A percentile compares a stretch with the other conserved stretches of the same genome.
Conservation (phyloP, 441 rosid genomes). For the Mallotus japonicus region DNA sequence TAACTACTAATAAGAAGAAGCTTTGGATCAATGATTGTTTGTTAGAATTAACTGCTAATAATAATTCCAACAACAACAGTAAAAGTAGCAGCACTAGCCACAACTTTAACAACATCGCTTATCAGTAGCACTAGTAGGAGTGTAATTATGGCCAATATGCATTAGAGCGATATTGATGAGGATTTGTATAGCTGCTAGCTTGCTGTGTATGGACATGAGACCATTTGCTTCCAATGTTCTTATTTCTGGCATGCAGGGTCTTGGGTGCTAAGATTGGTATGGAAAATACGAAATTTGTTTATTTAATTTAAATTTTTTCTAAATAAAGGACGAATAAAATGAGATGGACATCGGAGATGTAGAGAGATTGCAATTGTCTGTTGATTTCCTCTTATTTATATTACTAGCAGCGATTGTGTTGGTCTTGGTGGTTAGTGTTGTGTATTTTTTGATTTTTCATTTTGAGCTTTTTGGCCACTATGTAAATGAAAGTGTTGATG, state of each 20-base stretch:
- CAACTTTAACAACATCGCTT: constrained; percentile 8
- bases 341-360: too few relatives aligned
- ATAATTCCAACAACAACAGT: constrained; percentile 11
- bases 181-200: constrained; percentile 92
- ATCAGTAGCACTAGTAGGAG: not conserved
- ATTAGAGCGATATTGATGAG: constrained; percentile 69
- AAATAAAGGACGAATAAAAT: too few relatives aligned
- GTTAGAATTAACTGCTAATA: constrained; percentile 13
- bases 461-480: too few relatives aligned
- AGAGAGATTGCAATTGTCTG: too few relatives aligned
- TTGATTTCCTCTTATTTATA: too few relatives aligned
- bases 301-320: not conserved
- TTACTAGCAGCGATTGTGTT: too few relatives aligned
- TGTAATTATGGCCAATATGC: constrained; percentile 52
- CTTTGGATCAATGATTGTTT: constrained; percentile 29
- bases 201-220: constrained; percentile 89
- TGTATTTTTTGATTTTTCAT: too few relatives aligned
- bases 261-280: constrained; percentile 87
- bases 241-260: constrained; percentile 82
- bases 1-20: constrained; percentile 42
- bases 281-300: not conserved
- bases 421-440: too few relatives aligned
- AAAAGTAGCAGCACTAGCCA: constrained; percentile 19
- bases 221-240: constrained; percentile 79
- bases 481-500: too few relatives aligned